Evolutionary conservation across 2,329 filamentous ascomycete species (phyloP).

Genomic region (Epichloe uncinata): DNA sequence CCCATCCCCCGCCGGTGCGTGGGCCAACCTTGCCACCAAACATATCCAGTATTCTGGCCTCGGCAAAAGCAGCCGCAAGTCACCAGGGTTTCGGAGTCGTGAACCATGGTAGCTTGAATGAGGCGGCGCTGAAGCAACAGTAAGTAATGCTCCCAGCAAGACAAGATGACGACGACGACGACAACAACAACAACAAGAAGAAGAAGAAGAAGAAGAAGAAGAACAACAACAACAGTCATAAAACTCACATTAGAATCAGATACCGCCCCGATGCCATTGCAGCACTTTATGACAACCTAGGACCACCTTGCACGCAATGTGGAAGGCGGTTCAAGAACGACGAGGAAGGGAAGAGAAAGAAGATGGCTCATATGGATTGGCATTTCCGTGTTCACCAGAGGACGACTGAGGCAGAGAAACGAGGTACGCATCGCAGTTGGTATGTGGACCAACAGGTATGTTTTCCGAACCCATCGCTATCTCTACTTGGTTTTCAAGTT

Average conservation of each 20-base stretch:
- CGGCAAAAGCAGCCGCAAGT: constrained; percentile 15
- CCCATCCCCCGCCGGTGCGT: constrained; percentile 16
- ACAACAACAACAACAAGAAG: no score
- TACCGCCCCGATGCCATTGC: constrained; percentile 63
- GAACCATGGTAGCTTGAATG: constrained; percentile 46
- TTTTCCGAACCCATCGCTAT: neutral
- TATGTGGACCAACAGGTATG: constrained; percentile 79
- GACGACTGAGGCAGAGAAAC: constrained; percentile 72
- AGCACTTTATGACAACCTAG: constrained; percentile 65
- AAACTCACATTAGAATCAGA: constrained; percentile 16
- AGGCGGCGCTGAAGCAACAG: constrained; percentile 57
- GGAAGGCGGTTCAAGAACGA: constrained; percentile 73
- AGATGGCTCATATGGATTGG: constrained; percentile 92
- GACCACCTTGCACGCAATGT: constrained; percentile 83
- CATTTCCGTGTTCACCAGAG: constrained; percentile 90
- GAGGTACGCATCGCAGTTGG: constrained; percentile 85
- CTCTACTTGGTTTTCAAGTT: no score
- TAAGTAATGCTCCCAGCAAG: constrained; percentile 27
- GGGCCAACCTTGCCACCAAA: constrained; percentile 20
- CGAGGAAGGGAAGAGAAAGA: constrained; percentile 67
- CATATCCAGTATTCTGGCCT: constrained; percentile 23
- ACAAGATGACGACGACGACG: no score
- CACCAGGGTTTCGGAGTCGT: constrained; percentile 19
- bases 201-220: no score
- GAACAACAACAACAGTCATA: constrained; percentile 11